Evolutionary conservation across 2,329 filamentous ascomycete genomes (phyloP), one percentile per base, ranked within the genome.

Genomic region (Alternaria sp.): DNA sequence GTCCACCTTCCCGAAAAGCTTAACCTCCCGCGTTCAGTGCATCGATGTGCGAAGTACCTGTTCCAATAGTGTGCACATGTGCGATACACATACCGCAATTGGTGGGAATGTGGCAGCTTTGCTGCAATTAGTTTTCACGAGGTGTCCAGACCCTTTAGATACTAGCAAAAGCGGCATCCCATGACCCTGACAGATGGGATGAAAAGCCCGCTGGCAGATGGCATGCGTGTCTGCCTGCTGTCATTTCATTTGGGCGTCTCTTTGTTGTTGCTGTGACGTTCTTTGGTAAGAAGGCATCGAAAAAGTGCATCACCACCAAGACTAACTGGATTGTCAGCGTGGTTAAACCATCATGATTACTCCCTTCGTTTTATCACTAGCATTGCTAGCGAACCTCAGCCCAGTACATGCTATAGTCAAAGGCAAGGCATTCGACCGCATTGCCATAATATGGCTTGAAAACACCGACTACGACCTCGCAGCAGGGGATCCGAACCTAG

Each of bases 371-470:
- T 42, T 70, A 3, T 64, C 63, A 9, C 46, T 68, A 42, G 56
- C 62, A n/a, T 16, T 71, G 28, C 55, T 68, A 14, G 60, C 63
- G 5, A 57, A 26, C 14, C 3, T 60, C n/a, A 54, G 36, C 54
- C 61, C 60, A 9, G 87, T 84, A 32, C 88, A 84, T 74, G 46
- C 38, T 36, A 42, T 57, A 34, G 57, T 26, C 9, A 75, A 87
- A 69, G 92, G 92, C 63, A 87, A 89, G 73, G 87, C 84, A 0
- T 94, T 94, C 73, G 86, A 93, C 73, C 87, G 91, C 16, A 86
- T 91, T 62, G 87, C 88, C 56, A 86, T 88, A 58, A 88, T 94
- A 76, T 94, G 89, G 88, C 84, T 93, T 48, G 91, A 94, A 81
- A 94, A 94, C 75, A 91, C 88, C 49, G 83, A 87, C 77, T 93